Conservation (phyloP, 176 grass and related monocot species). For the Triticum monococcum region DNA sequence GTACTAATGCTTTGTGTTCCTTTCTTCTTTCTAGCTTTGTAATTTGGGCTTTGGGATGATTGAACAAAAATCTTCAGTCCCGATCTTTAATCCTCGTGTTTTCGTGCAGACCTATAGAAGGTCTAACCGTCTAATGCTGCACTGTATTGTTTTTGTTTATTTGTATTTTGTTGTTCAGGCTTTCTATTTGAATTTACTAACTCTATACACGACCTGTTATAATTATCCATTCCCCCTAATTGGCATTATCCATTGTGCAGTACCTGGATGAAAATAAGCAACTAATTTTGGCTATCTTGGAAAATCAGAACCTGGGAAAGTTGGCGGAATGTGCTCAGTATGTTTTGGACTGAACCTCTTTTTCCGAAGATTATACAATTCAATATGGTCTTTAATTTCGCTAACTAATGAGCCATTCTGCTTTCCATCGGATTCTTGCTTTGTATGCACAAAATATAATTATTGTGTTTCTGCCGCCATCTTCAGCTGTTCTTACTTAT, state of each 20-base stretch:
- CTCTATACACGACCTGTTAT: background rate
- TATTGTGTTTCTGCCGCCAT: background rate
- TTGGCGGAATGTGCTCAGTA: slow-evolving; percentile 93
- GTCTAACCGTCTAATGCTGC: background rate
- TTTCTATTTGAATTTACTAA: background rate
- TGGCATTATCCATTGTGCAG: slow-evolving; percentile 36
- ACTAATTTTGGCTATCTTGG: slow-evolving; percentile 92
- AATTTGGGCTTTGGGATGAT: background rate
- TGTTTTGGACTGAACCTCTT: slow-evolving; percentile 27
- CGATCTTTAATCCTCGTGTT: background rate
- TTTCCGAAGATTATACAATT: slow-evolving; percentile 2
- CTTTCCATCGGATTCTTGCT: background rate
- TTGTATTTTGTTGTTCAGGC: background rate
- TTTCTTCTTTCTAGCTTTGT: slow-evolving; percentile 3
- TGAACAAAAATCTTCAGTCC: too few species aligned
- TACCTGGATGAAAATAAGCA: slow-evolving; percentile 93
- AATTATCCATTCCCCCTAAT: background rate
- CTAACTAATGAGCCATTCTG: slow-evolving; percentile 1
- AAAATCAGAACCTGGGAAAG: slow-evolving; percentile 90
- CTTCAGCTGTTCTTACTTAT: background rate
- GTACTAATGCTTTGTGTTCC: background rate
- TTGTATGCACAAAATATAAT: background rate
- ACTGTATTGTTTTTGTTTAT: background rate
- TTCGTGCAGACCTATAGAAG: background rate
- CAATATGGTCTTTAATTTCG: slow-evolving; percentile 6